Evolutionary conservation across 257 asterid genomes (phyloP).

Genomic region (Anisodus acutangulus): DNA sequence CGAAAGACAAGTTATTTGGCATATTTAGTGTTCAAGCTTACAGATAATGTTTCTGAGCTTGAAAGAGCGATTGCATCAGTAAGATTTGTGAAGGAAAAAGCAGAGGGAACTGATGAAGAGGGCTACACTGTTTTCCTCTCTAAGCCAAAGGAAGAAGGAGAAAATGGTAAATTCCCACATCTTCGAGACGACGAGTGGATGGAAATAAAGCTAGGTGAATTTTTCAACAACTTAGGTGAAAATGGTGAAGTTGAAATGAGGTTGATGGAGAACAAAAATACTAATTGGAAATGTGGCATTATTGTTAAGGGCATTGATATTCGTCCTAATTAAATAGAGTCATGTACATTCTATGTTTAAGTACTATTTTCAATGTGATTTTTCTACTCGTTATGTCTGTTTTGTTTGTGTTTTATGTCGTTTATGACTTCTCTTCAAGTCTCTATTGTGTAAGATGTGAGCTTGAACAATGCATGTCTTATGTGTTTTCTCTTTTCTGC

Average conservation of each 20-base stretch:
- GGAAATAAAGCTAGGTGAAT: background rate
- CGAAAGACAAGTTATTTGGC: background rate
- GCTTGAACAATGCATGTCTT: no score
- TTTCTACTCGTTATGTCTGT: no score
- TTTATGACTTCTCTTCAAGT: no score
- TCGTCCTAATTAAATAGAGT: background rate
- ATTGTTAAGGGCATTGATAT: constrained; percentile 5
- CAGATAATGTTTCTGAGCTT: background rate
- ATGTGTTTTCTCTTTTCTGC: no score
- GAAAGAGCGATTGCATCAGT: background rate
- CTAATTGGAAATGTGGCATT: background rate
- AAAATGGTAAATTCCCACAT: background rate
- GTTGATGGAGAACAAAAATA: background rate
- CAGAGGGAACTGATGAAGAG: background rate
- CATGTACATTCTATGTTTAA: no score
- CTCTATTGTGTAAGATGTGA: no score
- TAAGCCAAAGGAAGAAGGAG: background rate
- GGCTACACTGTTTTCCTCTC: background rate
- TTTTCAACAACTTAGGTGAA: background rate
- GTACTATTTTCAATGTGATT: no score
- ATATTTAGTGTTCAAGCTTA: background rate
- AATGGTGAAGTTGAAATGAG: background rate
- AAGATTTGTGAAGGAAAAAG: background rate
- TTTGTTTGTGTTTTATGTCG: no score
- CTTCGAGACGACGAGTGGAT: background rate